Evolutionary conservation across 495 filamentous ascomycete genomes (phyloP).

Genomic region (Aspergillus hancockii): DNA sequence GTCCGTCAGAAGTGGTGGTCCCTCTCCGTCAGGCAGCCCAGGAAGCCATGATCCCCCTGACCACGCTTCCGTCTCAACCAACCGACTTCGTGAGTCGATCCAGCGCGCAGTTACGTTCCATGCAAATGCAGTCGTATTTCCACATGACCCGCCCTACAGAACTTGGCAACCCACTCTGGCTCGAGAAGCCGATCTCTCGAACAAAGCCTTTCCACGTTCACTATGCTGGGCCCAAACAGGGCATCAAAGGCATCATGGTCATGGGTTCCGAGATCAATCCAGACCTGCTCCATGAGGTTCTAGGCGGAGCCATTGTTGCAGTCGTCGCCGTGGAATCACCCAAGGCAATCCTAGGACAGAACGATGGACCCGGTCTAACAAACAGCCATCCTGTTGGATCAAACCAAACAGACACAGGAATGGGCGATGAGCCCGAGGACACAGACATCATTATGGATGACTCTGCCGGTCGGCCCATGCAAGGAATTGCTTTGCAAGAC

Average conservation of each 20-base stretch:
- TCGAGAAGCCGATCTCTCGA: conserved; percentile 45
- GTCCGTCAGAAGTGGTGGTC: conserved; percentile 64
- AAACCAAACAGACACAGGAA: conserved; percentile 2
- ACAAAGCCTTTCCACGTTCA: conserved; percentile 54
- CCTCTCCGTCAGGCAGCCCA: conserved; percentile 45
- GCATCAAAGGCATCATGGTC: conserved; percentile 53
- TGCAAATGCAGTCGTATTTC: conserved; percentile 84
- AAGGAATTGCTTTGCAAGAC: neutral
- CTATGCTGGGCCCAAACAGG: conserved; percentile 53
- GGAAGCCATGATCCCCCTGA: conserved; percentile 37
- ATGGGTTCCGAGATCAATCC: conserved; percentile 51
- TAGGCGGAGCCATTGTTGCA: conserved; percentile 61
- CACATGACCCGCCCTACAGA: conserved; percentile 47
- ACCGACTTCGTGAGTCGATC: conserved; percentile 64
- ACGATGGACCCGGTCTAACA: neutral
- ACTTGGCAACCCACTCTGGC: conserved; percentile 46
- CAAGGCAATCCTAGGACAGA: conserved; percentile 30
- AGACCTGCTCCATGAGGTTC: conserved; percentile 48
- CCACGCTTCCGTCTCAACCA: conserved; percentile 55
- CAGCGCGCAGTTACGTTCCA: conserved; percentile 67
- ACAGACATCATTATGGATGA: conserved; percentile 30
- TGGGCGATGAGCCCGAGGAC: conserved; percentile 20
- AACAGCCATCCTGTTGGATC: neutral
- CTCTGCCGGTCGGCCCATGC: neutral
- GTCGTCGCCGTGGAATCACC: conserved; percentile 54